Evolutionary conservation across 345 rosid species (phyloP).

Genomic region (Garcia nutans): DNA sequence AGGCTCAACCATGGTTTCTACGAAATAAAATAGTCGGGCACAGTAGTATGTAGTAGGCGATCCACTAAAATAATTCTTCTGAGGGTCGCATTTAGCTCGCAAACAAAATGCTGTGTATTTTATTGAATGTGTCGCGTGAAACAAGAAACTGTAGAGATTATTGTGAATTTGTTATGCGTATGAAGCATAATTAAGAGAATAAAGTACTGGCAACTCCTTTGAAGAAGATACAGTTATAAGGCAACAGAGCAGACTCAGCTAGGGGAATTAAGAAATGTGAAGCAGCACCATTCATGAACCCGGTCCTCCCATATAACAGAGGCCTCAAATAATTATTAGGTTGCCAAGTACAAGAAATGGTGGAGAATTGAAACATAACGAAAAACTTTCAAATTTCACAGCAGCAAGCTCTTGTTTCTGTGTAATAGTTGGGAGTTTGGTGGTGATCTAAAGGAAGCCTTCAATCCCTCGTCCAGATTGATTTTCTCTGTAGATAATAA

Average conservation of each 20-base stretch:
- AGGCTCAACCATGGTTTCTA: conserved; percentile 1
- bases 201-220: neutral
- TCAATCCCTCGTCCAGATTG: conserved; percentile 60
- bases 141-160: neutral
- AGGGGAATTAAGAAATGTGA: neutral
- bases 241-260: neutral
- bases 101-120: no score
- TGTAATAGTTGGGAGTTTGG: neutral
- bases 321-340: neutral
- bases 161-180: neutral
- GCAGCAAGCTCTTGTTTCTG: neutral
- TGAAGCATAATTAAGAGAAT: neutral
- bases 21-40: neutral
- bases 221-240: neutral
- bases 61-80: no score
- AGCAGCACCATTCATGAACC: no score
- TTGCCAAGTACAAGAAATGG: neutral
- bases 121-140: neutral
- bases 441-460: conserved; percentile 50
- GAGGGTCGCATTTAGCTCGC: no score
- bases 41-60: no score
- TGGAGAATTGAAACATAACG: neutral
- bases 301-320: no score
- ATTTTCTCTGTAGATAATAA: conserved; percentile 60
- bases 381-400: neutral